Conservation (phyloP, 345 rosid species). For the Geranium rotundifolium region DNA sequence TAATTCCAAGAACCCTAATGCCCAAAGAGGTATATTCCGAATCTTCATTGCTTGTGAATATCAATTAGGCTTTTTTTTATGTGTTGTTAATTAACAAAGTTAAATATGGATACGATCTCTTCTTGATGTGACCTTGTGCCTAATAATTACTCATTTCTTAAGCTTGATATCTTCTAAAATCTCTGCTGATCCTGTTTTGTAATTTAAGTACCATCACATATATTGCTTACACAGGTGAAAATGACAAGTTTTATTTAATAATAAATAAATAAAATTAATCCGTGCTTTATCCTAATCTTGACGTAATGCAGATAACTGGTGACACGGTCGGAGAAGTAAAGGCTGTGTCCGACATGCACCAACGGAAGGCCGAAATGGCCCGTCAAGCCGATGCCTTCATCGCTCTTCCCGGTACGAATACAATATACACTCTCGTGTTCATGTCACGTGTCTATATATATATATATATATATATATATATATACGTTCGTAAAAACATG, state of each 20-base stretch:
- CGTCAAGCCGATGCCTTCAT: constrained; percentile 93
- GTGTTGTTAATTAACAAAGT: not conserved
- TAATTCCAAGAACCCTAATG: constrained; percentile 74
- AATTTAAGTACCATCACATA: too few species aligned
- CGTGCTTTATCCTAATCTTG: too few species aligned
- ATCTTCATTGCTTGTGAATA: not conserved
- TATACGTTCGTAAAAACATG: too few species aligned
- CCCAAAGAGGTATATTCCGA: constrained; percentile 59
- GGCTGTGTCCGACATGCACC: constrained; percentile 89
- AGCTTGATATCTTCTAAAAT: too few species aligned
- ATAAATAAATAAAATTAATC: too few species aligned
- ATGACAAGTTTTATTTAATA: too few species aligned
- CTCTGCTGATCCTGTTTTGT: too few species aligned
- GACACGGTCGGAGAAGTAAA: constrained; percentile 79
- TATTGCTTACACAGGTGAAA: too few species aligned
- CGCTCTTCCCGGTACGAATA: constrained; percentile 72
- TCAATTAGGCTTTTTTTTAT: not conserved
- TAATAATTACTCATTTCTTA: too few species aligned
- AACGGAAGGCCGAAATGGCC: constrained; percentile 93
- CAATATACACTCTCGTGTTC: not conserved
- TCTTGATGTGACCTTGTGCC: not conserved
- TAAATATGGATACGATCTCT: too few species aligned
- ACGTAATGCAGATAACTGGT: constrained; percentile 51
- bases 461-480: not conserved
- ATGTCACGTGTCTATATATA: not conserved